Evolutionary conservation across 2,329 filamentous ascomycete genomes (phyloP).

Genomic region (Diaporthe eres): DNA sequence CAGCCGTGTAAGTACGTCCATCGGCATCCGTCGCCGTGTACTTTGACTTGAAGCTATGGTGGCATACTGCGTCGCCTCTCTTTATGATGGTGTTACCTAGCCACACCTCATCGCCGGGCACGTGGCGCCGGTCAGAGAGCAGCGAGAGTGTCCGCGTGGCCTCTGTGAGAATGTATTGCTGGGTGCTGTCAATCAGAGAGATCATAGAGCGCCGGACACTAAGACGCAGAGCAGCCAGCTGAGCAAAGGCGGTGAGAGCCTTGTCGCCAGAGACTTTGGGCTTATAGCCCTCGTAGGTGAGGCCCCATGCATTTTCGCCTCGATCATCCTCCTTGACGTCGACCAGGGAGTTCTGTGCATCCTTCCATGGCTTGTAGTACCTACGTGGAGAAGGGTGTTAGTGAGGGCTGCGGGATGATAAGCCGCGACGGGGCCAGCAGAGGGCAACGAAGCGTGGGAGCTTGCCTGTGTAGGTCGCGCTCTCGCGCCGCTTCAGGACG

Average conservation of each 20-base stretch:
- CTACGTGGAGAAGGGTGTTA: neutral
- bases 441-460: neutral
- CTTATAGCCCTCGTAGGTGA: constrained; percentile 49
- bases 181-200: constrained; percentile 36
- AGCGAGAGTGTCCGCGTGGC: constrained; percentile 33
- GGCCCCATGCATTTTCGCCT: constrained; percentile 17
- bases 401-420: neutral
- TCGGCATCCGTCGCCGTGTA: constrained; percentile 58
- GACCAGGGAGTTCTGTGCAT: constrained; percentile 32
- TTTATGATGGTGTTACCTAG: constrained; percentile 36
- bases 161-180: constrained; percentile 36
- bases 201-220: constrained; percentile 58
- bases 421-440: too few relatives aligned
- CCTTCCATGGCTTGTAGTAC: constrained; percentile 40
- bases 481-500: constrained; percentile 39
- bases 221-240: constrained; percentile 64
- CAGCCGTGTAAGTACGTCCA: constrained; percentile 39
- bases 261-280: constrained; percentile 53
- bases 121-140: constrained; percentile 51
- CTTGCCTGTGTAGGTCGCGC: constrained; percentile 39
- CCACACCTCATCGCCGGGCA: constrained; percentile 36
- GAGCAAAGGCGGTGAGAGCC: constrained; percentile 62
- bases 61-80: constrained; percentile 45
- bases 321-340: constrained; percentile 6
- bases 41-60: constrained; percentile 33